phyloP scores from a whole-genome alignment of 768 basidiomycete genomes.

The Rhizopogon rudus region DNA sequence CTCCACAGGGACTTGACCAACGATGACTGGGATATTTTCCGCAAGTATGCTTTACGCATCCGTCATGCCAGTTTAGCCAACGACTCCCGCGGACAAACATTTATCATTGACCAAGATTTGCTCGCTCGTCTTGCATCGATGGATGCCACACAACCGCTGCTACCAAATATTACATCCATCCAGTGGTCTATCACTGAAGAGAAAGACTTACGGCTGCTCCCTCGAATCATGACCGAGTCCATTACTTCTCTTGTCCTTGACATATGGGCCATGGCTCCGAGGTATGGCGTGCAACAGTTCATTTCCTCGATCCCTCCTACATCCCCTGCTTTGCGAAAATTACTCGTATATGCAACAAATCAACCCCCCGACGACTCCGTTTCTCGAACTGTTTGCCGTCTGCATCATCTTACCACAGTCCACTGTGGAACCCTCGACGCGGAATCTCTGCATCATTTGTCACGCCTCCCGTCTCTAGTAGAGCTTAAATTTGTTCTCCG shows the following conservation, averaged over 20 bases:
- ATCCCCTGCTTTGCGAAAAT: not conserved
- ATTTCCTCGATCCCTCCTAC: not conserved
- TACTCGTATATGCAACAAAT: not conserved
- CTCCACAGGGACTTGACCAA: constrained; percentile 21
- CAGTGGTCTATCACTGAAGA: constrained; percentile 11
- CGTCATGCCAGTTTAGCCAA: not conserved
- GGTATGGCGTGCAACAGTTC: not conserved
- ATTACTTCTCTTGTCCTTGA: not conserved
- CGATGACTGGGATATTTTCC: constrained; percentile 24
- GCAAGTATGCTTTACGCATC: constrained; percentile 17
- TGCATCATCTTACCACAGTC: constrained; percentile 1
- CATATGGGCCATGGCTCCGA: not conserved
- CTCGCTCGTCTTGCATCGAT: not conserved
- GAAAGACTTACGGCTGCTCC: not conserved
- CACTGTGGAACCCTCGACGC: constrained; percentile 8
- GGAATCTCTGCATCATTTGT: constrained; percentile 15
- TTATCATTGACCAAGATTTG: not conserved
- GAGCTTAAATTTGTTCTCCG: no score
- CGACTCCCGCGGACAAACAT: not conserved
- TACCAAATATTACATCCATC: constrained; percentile 23
- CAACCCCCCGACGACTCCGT: not conserved
- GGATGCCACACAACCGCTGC: constrained; percentile 12
- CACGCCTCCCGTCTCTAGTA: constrained; percentile 16
- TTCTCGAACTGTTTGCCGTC: not conserved
- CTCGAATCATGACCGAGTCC: not conserved